phyloP scores from a whole-genome alignment of 352 stramenopile genomes.

The Globisporangium polare region DNA sequence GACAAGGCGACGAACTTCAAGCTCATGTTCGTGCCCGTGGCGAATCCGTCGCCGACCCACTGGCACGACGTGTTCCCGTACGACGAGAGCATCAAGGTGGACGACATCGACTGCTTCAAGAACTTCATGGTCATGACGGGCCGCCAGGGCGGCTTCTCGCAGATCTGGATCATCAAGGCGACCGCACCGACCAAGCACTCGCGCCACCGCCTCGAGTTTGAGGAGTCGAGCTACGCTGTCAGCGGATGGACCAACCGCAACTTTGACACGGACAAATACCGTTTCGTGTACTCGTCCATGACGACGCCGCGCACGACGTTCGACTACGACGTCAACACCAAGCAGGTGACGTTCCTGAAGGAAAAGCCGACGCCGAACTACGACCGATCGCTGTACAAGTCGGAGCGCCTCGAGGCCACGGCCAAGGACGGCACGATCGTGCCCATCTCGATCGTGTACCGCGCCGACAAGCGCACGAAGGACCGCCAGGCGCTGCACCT shows the following conservation, averaged over 20 bases:
- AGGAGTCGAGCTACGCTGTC: slow-evolving; percentile 90
- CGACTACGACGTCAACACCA: slow-evolving; percentile 74
- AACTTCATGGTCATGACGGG: slow-evolving; percentile 84
- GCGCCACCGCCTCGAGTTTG: slow-evolving; percentile 77
- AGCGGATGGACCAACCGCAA: slow-evolving; percentile 75
- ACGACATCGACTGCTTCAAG: slow-evolving; percentile 87
- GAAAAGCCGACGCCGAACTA: slow-evolving; percentile 92
- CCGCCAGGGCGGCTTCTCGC: slow-evolving; percentile 80
- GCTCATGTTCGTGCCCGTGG: slow-evolving; percentile 71
- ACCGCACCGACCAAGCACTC: slow-evolving; percentile 41
- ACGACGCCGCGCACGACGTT: slow-evolving; percentile 88
- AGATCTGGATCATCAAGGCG: slow-evolving; percentile 80
- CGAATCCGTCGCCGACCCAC: slow-evolving; percentile 39
- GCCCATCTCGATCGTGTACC: slow-evolving; percentile 82
- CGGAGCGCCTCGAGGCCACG: slow-evolving; percentile 85
- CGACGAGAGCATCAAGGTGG: slow-evolving; percentile 75
- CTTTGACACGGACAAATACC: slow-evolving; percentile 87
- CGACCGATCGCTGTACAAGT: slow-evolving; percentile 90
- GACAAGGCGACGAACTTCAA: slow-evolving; percentile 93
- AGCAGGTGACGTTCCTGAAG: slow-evolving; percentile 84
- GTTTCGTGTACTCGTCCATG: slow-evolving; percentile 92
- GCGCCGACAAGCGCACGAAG: slow-evolving; percentile 51
- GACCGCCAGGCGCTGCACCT: slow-evolving; percentile 82
- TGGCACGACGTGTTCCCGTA: slow-evolving; percentile 91
- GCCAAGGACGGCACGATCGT: slow-evolving; percentile 85